phyloP scores from a whole-genome alignment of 108 stramenopile genomes.

The Fragilaria crotonensis region DNA sequence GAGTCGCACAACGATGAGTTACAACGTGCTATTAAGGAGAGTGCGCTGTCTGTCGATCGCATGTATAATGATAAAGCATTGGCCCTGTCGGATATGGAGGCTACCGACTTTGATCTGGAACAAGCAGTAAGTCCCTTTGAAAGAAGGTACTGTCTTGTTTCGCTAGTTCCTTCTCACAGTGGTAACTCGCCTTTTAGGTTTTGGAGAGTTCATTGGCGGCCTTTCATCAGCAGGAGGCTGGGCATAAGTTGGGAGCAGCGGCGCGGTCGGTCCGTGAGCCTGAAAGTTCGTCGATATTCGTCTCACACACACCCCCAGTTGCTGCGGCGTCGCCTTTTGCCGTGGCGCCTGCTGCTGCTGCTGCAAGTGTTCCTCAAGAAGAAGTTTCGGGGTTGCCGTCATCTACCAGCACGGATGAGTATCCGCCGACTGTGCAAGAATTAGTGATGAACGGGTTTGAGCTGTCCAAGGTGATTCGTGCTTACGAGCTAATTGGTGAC shows the following conservation, averaged over 20 bases:
- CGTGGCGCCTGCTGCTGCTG: conserved; percentile 14
- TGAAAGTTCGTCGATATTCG: too few species aligned
- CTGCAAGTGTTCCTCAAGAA: conserved; percentile 1
- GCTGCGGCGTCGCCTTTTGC: conserved; percentile 15
- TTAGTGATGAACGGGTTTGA: conserved; percentile 84
- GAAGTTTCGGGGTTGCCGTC: neutral
- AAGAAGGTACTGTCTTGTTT: neutral
- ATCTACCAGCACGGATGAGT: conserved; percentile 42
- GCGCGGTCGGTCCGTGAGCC: neutral
- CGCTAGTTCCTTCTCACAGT: conserved; percentile 31
- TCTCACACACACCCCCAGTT: conserved; percentile 14
- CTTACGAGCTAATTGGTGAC: conserved; percentile 75
- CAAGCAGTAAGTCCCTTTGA: conserved; percentile 36
- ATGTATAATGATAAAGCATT: conserved; percentile 58
- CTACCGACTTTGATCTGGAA: conserved; percentile 76
- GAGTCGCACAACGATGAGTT: conserved; percentile 43
- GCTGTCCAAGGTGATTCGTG: conserved; percentile 52
- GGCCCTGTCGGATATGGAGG: conserved; percentile 65
- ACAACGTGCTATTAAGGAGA: conserved; percentile 48
- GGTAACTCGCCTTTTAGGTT: conserved; percentile 10
- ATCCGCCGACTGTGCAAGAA: conserved; percentile 72
- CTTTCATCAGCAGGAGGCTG: neutral
- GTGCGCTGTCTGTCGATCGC: conserved; percentile 22
- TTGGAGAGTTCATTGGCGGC: neutral
- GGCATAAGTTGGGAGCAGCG: conserved; percentile 8